Percentiles rank a stretch among this genome's conserved stretches.
Conservation (phyloP, 257 asterid species). For the Nicotiana otophora region DNA sequence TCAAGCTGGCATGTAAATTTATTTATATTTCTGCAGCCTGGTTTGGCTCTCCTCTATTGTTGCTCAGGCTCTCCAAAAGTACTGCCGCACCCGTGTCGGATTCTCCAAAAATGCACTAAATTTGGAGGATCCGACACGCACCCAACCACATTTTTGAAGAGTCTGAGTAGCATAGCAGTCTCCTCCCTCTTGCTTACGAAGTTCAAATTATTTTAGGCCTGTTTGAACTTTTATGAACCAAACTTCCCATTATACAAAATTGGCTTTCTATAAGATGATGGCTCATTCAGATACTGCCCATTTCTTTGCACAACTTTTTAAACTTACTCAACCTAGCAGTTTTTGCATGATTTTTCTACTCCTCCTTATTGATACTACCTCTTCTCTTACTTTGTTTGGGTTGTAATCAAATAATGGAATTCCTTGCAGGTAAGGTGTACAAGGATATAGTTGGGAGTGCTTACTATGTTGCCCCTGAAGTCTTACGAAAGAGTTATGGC, state of each 20-base stretch:
- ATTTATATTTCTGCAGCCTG: not conserved
- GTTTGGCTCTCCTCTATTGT: not conserved
- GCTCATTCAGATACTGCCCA: not conserved
- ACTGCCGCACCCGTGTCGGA: too few species aligned
- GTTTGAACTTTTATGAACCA: not conserved
- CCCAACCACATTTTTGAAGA: too few species aligned
- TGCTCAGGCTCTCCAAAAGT: too few species aligned
- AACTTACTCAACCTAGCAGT: not conserved
- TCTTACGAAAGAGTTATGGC: slow-evolving; percentile 58
- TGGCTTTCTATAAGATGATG: not conserved
- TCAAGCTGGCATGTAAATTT: not conserved
- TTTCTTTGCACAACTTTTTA: not conserved
- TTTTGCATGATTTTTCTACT: not conserved
- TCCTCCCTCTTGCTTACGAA: not conserved
- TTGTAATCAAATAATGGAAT: not conserved
- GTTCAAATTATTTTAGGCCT: not conserved
- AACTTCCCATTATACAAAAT: not conserved
- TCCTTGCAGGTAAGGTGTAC: slow-evolving; percentile 52
- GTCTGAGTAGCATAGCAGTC: not conserved
- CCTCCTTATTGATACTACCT: not conserved
- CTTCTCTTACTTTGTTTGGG: not conserved
- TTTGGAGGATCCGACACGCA: too few species aligned
- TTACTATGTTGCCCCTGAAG: slow-evolving; percentile 83
- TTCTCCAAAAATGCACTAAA: too few species aligned
- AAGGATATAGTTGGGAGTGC: slow-evolving; percentile 83